Evolutionary conservation across 345 rosid genomes (phyloP).

Genomic region (Jatropha curcas): DNA sequence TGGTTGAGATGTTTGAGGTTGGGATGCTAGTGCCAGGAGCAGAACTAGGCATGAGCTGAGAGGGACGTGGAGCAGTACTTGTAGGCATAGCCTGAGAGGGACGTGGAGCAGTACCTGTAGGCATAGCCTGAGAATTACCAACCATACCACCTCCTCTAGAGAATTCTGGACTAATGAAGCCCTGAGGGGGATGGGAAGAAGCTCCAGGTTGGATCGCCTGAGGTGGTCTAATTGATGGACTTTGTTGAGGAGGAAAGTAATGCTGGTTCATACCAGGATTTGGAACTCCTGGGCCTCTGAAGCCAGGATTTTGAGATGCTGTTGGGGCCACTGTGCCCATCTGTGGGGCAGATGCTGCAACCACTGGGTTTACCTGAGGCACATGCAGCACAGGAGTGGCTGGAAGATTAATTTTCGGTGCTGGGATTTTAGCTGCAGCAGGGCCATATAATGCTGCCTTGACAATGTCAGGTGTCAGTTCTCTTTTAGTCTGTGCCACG

Average conservation of each 20-base stretch:
- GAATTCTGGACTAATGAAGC: slow-evolving; percentile 41
- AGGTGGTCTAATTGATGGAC: slow-evolving; percentile 48
- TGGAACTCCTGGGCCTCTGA: slow-evolving; percentile 63
- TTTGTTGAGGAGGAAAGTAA: slow-evolving; percentile 57
- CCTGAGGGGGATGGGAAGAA: slow-evolving; percentile 51
- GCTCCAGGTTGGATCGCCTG: slow-evolving; percentile 55
- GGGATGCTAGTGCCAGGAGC: slow-evolving; percentile 43
- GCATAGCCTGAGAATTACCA: slow-evolving; percentile 45
- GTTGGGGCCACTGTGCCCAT: slow-evolving; percentile 38
- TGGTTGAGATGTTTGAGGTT: slow-evolving; percentile 44
- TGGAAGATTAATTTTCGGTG: slow-evolving; percentile 81
- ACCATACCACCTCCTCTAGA: slow-evolving; percentile 48
- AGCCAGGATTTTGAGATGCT: slow-evolving; percentile 47
- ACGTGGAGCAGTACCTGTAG: slow-evolving; percentile 37
- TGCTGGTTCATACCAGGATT: slow-evolving; percentile 48
- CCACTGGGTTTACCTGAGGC: slow-evolving; percentile 39
- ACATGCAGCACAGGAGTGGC: slow-evolving; percentile 53
- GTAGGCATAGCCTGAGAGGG: slow-evolving; percentile 43
- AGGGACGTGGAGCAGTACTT: slow-evolving; percentile 40
- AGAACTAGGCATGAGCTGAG: slow-evolving; percentile 42
- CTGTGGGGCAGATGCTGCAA: slow-evolving; percentile 41
- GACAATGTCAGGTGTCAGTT: slow-evolving; percentile 87
- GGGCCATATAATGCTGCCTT: slow-evolving; percentile 92
- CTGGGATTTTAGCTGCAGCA: slow-evolving; percentile 94
- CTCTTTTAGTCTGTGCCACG: slow-evolving; percentile 95